Evolutionary conservation across 352 stramenopile genomes (phyloP).

Genomic region (Phytophthora megakarya): DNA sequence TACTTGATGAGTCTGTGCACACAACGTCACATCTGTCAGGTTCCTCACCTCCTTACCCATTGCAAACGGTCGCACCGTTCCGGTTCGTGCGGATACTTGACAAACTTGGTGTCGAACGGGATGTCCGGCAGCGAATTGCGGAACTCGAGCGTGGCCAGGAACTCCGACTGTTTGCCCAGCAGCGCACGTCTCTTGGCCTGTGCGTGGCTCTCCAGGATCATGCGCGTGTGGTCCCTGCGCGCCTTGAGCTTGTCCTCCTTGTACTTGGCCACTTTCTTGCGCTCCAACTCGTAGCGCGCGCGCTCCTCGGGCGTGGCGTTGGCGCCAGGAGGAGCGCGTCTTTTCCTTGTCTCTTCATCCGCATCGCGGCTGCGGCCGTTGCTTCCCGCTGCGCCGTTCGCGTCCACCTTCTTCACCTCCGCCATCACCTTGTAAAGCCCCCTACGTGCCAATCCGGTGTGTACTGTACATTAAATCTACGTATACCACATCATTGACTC

Average conservation of each 20-base stretch:
- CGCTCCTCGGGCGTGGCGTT: constrained; percentile 70
- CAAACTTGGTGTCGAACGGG: constrained; percentile 88
- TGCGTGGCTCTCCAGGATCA: constrained; percentile 87
- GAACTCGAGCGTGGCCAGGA: constrained; percentile 82
- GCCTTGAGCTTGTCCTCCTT: constrained; percentile 90
- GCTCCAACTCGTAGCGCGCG: constrained; percentile 83
- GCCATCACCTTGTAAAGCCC: constrained; percentile 23
- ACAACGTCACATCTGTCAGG: constrained; percentile 8
- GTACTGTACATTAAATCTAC: constrained; percentile 5
- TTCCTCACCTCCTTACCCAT: background rate
- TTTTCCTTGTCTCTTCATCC: constrained; percentile 43
- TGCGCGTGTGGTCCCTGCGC: constrained; percentile 83
- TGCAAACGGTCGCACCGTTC: constrained; percentile 50
- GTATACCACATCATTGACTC: background rate
- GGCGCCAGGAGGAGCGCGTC: constrained; percentile 52
- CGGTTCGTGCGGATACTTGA: constrained; percentile 80
- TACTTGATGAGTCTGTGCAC: constrained; percentile 79
- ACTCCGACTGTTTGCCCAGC: constrained; percentile 85
- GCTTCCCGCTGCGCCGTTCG: constrained; percentile 30
- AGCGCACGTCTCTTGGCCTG: constrained; percentile 82
- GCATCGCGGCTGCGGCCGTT: constrained; percentile 28
- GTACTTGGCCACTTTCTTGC: constrained; percentile 89
- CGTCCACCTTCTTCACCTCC: constrained; percentile 31
- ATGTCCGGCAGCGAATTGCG: constrained; percentile 82
- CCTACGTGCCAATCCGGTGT: constrained; percentile 2